Evolutionary conservation across 2,329 filamentous ascomycete species (phyloP), one percentile per base, ranked within the genome.

Genomic region (Ceratocystis eucalypticola): DNA sequence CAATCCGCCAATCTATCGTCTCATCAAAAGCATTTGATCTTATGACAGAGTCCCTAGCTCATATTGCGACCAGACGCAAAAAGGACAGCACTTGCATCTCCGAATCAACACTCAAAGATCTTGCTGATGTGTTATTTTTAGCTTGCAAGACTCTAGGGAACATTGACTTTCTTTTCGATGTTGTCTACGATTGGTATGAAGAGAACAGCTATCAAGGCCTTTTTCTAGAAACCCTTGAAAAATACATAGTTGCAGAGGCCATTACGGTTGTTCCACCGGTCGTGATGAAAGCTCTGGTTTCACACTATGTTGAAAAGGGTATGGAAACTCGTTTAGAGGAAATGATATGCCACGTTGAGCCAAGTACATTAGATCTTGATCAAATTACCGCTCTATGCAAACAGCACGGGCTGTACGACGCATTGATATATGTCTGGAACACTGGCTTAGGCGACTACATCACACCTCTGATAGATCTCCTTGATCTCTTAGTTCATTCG

Each of bases 391-490:
- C 83, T 12, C 80, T 99, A 28, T 99, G 94, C 80, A 96, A 94
- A 74, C 88, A 93, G 73, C 87, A 97, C 74, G 85, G 88, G 70
- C 82, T 99, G 3, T 99, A 96, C 73, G 95, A 99, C 75, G 95
- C 94, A 1, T 83, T 96, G 66, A 91, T 95, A 55, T 96, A 97
- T 74, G 89, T 99, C 66, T 99, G 94, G 94, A 97, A 96, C 68
- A 88, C 90, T 74, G 91, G 91, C 2, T 79, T 99, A 33, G 79
- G 80, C 69, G 95, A 99, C 75, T 96, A 95, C 72, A 86, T 96
- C 69, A 95, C 92, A 1, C 93, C 94, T 1, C 79, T 97, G 66
- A 87, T 91, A 70, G 91, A 96, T 69, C 82, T 99, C 1, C 78
- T 96, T 62, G 78, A 83, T 15, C 79, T 96, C n/a, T 74, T 88